Percentiles rank a stretch among this genome's conserved stretches.
Conservation (phyloP, 345 rosid species). For the Syzygium aromaticum region DNA sequence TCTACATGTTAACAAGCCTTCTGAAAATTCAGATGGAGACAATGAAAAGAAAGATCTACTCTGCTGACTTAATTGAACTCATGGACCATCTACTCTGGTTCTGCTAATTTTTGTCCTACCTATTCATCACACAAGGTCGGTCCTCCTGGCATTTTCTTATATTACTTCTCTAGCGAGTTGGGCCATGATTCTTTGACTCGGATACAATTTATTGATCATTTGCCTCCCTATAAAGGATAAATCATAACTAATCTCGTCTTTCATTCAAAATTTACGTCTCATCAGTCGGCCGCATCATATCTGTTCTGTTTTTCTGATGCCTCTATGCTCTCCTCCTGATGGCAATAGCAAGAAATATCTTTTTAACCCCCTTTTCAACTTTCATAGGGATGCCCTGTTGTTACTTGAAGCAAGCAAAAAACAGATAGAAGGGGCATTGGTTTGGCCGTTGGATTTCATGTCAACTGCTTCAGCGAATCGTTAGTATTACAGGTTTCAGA, state of each 20-base stretch:
- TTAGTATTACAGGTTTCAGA: background rate
- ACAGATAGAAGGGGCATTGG: background rate
- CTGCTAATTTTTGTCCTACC: background rate
- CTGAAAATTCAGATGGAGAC: background rate
- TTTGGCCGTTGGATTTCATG: background rate
- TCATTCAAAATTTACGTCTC: background rate
- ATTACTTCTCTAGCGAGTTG: background rate
- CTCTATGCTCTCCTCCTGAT: background rate
- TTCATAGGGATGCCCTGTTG: background rate
- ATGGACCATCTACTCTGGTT: background rate
- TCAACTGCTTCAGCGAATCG: background rate
- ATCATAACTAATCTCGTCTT: background rate
- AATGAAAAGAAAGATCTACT: background rate
- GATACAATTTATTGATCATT: background rate
- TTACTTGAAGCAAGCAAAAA: background rate
- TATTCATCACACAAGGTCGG: background rate
- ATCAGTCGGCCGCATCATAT: background rate
- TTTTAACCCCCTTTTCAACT: background rate
- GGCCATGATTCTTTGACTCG: background rate
- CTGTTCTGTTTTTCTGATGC: background rate
- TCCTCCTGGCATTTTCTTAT: background rate
- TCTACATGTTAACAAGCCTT: slow-evolving; percentile 8
- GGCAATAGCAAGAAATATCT: background rate
- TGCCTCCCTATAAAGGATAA: background rate
- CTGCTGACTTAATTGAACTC: background rate